A percentile compares a stretch with the other conserved stretches of the same genome.
Conservation (phyloP, 2,329 filamentous ascomycete species). For the Pseudopyrenochaeta lycopersici region DNA sequence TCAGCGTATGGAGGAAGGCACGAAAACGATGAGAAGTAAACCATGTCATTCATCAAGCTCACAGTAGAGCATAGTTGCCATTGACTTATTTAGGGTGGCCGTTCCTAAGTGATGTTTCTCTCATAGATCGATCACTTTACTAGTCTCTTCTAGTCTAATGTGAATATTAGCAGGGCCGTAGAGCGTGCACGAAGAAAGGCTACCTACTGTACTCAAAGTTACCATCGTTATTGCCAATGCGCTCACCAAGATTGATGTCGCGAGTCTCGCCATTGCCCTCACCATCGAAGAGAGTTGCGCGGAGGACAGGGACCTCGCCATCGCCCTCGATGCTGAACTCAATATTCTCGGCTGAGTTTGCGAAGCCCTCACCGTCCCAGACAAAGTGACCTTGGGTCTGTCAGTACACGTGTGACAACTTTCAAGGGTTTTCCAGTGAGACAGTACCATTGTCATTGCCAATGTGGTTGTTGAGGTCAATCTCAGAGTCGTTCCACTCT, state of each 20-base stretch:
- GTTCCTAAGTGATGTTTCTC: too few relatives aligned
- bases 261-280: constrained; percentile 54
- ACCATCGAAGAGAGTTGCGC: constrained; percentile 56
- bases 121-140: too few relatives aligned
- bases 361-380: constrained; percentile 60
- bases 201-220: constrained; percentile 28
- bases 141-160: too few relatives aligned
- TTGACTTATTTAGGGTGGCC: too few relatives aligned
- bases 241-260: constrained; percentile 66
- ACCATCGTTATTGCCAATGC: constrained; percentile 64
- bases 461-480: constrained; percentile 61
- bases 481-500: constrained; percentile 54
- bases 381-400: constrained; percentile 51
- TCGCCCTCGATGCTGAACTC: constrained; percentile 61
- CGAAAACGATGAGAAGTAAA: too few relatives aligned
- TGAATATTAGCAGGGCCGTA: too few relatives aligned
- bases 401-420: background rate
- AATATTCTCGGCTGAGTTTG: constrained; percentile 58
- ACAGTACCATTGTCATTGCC: constrained; percentile 61
- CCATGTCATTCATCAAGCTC: too few relatives aligned
- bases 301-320: constrained; percentile 61
- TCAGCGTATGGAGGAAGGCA: too few relatives aligned
- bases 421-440: background rate
- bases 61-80: too few relatives aligned
- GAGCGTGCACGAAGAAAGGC: background rate